Conservation (phyloP, 1,284 basidiomycete genomes). For the Trichosporon sp. region DNA sequence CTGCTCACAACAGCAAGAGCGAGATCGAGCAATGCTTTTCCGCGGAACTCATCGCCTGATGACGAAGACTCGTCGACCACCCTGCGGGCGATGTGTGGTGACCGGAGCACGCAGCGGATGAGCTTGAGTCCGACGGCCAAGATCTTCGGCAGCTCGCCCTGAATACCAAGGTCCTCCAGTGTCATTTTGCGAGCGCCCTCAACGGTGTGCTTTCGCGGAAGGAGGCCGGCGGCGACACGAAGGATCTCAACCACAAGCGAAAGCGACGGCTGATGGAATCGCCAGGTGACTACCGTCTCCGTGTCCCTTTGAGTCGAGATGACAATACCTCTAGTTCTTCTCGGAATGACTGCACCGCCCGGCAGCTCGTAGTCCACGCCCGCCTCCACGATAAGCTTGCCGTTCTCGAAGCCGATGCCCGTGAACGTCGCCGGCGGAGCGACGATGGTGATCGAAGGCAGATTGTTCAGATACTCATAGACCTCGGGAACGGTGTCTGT, state of each 20-base stretch:
- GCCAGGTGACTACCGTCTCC: conserved; percentile 24
- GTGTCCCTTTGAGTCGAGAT: conserved; percentile 13
- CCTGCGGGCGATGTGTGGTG: conserved; percentile 13
- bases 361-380: conserved; percentile 29
- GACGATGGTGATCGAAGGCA: conserved; percentile 25
- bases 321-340: conserved; percentile 27
- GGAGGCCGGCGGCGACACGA: conserved; percentile 27
- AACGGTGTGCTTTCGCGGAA: conserved; percentile 10
- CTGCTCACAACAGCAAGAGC: conserved; percentile 20
- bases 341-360: conserved; percentile 29
- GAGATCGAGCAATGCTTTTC: conserved; percentile 29
- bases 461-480: conserved; percentile 33
- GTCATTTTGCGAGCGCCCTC: conserved; percentile 16
- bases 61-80: background rate
- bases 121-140: conserved; percentile 28
- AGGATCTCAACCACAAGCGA: conserved; percentile 34
- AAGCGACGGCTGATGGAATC: conserved; percentile 29
- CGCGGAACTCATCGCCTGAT: conserved; percentile 7
- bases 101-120: conserved; percentile 26
- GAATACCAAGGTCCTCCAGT: conserved; percentile 32
- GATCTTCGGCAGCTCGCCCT: conserved; percentile 21
- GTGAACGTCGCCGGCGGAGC: conserved; percentile 15
- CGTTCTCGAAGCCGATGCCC: conserved; percentile 25
- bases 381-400: conserved; percentile 26
- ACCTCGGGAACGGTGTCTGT: conserved; percentile 25